A percentile compares a stretch with the other conserved stretches of the same genome.
phyloP scores from a whole-genome alignment of 2,329 filamentous ascomycete genomes.

The Aurifilum marmelostoma region DNA sequence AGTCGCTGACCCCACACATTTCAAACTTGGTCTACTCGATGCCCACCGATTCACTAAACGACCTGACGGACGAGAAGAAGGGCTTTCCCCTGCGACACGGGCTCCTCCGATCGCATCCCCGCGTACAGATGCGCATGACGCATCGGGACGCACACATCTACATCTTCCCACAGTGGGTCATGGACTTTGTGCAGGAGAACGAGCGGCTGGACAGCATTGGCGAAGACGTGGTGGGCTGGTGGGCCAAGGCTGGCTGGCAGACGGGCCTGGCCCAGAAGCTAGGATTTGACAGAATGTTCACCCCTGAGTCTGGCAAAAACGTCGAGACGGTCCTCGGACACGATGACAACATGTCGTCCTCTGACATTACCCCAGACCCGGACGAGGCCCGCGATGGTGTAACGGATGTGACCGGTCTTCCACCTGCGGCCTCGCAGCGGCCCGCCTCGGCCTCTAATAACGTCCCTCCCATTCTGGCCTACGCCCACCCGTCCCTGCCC shows the following conservation, averaged over 20 bases:
- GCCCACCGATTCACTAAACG: conserved; percentile 86
- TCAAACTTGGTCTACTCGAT: conserved; percentile 84
- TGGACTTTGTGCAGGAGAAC: conserved; percentile 80
- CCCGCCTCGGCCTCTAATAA: conserved; percentile 25
- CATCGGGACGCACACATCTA: conserved; percentile 94
- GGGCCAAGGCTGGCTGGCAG: conserved; percentile 95
- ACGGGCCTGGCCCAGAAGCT: conserved; percentile 78
- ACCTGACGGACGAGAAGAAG: conserved; percentile 76
- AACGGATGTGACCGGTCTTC: conserved; percentile 5
- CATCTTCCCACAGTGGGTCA: conserved; percentile 88
- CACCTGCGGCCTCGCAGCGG: conserved; percentile 10
- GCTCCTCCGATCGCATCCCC: conserved; percentile 73
- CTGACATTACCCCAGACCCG: conserved; percentile 30
- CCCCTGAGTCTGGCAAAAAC: conserved; percentile 40
- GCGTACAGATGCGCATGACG: conserved; percentile 78
- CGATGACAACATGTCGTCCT: conserved; percentile 34
- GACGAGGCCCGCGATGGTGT: conserved; percentile 11
- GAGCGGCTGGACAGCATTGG: conserved; percentile 84
- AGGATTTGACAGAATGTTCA: conserved; percentile 68
- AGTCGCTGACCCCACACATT: conserved; percentile 68
- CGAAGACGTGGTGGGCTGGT: conserved; percentile 92
- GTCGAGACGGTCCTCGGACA: conserved; percentile 37
- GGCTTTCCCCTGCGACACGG: conserved; percentile 75
- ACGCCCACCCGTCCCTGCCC: conserved; percentile 68
- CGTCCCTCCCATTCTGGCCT: conserved; percentile 78